Percentiles rank a stretch among this genome's conserved stretches.
Conservation (phyloP, 1,284 basidiomycete genomes). For the Rhodofomes roseus region DNA sequence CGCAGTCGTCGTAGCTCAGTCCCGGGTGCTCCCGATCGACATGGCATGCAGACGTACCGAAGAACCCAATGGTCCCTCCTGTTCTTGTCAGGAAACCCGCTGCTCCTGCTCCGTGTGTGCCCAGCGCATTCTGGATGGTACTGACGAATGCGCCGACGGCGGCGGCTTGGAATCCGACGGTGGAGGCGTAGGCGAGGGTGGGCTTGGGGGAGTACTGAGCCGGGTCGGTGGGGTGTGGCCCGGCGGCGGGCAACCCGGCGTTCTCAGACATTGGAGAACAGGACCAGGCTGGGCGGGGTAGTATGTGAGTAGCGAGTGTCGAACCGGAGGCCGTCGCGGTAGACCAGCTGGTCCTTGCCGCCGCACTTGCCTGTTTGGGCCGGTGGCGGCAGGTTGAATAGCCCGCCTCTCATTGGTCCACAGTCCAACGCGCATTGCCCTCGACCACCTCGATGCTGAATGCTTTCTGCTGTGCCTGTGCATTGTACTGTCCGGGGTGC, state of each 20-base stretch:
- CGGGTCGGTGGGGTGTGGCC: constrained; percentile 7
- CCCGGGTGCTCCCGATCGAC: constrained; percentile 10
- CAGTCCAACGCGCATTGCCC: neutral
- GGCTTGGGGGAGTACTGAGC: constrained; percentile 53
- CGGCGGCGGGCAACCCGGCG: constrained; percentile 11
- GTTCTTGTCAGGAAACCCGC: constrained; percentile 80
- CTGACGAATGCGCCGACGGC: constrained; percentile 78
- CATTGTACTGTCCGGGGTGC: no score
- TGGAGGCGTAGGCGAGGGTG: constrained; percentile 55
- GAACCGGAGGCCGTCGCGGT: neutral
- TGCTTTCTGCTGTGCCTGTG: neutral
- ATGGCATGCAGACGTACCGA: constrained; percentile 49
- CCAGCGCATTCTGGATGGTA: constrained; percentile 82
- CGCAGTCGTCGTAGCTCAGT: neutral
- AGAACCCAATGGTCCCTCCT: constrained; percentile 79
- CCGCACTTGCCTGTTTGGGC: constrained; percentile 3
- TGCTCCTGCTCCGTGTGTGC: constrained; percentile 80
- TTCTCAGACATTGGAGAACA: constrained; percentile 24
- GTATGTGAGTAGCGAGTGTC: neutral
- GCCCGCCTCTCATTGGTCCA: neutral
- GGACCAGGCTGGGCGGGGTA: constrained; percentile 7
- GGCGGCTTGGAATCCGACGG: constrained; percentile 65
- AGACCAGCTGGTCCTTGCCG: neutral
- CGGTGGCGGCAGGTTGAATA: constrained; percentile 1
- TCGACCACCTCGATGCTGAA: neutral